Conservation (phyloP, 2,329 filamentous ascomycete genomes). For the Fusarium pseudocircinatum region DNA sequence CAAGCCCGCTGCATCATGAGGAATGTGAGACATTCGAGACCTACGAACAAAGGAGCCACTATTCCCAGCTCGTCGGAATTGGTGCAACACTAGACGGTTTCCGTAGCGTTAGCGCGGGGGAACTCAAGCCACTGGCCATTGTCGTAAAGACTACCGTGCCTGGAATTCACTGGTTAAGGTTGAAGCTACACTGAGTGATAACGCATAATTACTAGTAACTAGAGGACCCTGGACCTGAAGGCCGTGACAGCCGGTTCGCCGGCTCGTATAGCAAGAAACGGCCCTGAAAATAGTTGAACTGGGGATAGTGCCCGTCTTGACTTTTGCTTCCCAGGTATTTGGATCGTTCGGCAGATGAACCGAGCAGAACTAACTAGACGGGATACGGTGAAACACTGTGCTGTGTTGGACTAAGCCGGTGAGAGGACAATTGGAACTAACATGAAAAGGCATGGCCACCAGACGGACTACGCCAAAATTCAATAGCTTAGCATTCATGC, state of each 20-base stretch:
- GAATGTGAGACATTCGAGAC: conserved; percentile 20
- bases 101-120: neutral
- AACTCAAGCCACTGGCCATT: neutral
- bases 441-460: neutral
- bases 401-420: neutral
- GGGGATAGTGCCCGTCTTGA: neutral
- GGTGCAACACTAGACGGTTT: conserved; percentile 1
- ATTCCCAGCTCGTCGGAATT: conserved; percentile 7
- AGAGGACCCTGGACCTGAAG: neutral
- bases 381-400: neutral
- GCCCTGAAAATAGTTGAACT: neutral
- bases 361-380: neutral
- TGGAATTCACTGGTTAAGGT: neutral
- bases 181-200: neutral
- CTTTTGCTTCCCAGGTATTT: neutral
- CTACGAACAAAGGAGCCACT: neutral
- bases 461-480: neutral
- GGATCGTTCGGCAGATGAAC: neutral
- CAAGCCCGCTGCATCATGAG: neutral
- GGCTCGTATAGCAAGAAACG: neutral
- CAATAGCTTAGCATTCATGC: neutral
- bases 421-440: neutral
- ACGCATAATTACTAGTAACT: neutral
- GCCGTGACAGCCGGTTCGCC: neutral
- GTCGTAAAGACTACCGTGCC: neutral